Percentiles rank a stretch among this genome's conserved stretches.
phyloP scores from a whole-genome alignment of 83 land plant genomes.

The Picea mariana region DNA sequence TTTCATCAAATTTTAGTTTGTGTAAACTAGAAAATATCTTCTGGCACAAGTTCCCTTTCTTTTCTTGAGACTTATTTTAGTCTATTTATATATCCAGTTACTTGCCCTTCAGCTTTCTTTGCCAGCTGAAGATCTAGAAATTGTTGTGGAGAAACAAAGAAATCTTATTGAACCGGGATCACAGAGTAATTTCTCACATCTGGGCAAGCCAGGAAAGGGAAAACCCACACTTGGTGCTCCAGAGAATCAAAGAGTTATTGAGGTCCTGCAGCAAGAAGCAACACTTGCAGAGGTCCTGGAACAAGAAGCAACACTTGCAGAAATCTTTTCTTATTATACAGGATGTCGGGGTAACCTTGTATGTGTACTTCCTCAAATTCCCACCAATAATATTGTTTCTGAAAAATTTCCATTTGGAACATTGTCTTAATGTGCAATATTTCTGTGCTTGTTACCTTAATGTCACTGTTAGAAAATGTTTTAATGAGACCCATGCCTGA shows the following conservation, averaged over 20 bases:
- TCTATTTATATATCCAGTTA: conserved; percentile 39
- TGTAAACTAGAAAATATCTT: neutral
- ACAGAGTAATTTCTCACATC: neutral
- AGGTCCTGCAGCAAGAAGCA: conserved; percentile 3
- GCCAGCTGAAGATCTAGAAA: conserved; percentile 61
- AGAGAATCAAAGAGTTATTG: conserved; percentile 1
- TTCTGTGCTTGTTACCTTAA: too few species aligned
- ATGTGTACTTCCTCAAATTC: neutral
- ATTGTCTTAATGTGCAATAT: too few species aligned
- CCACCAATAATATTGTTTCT: too few species aligned
- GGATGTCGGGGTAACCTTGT: conserved; percentile 14
- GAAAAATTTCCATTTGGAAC: too few species aligned
- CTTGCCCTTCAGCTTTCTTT: conserved; percentile 55
- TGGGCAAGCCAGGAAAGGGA: conserved; percentile 2
- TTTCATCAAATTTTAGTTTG: conserved; percentile 1
- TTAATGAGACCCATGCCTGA: too few species aligned
- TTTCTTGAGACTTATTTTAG: neutral
- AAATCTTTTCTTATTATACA: neutral
- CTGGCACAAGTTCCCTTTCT: conserved; percentile 2
- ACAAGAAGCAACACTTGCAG: neutral
- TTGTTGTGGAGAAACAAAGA: conserved; percentile 32
- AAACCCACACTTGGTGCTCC: neutral
- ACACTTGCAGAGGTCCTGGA: conserved; percentile 10
- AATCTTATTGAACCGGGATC: neutral
- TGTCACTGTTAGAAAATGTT: too few species aligned